Evolutionary conservation across 2,329 filamentous ascomycete genomes (phyloP).

Genomic region (Blumeriella jaapii): DNA sequence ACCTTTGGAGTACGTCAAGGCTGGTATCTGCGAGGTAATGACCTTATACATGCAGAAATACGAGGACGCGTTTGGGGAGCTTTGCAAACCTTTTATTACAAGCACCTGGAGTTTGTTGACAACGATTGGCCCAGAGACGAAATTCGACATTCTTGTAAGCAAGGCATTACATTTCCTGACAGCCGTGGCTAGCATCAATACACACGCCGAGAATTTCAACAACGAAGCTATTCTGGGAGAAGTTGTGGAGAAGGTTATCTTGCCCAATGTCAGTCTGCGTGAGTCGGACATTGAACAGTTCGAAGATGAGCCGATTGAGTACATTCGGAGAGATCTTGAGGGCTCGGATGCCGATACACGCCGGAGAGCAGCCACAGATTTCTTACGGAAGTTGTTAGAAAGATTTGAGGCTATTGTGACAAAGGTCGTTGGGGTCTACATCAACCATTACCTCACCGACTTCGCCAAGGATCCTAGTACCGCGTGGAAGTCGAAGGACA

Average conservation of each 20-base stretch:
- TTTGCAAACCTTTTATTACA: slow-evolving; percentile 74
- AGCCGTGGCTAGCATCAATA: slow-evolving; percentile 65
- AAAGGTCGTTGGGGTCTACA: slow-evolving; percentile 75
- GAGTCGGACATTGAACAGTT: slow-evolving; percentile 94
- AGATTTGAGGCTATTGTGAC: slow-evolving; percentile 82
- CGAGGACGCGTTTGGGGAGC: slow-evolving; percentile 79
- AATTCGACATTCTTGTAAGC: slow-evolving; percentile 90
- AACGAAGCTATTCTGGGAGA: slow-evolving; percentile 67
- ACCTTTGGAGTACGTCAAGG: slow-evolving; percentile 74
- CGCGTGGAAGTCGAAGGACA: slow-evolving; percentile 97
- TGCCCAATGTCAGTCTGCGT: slow-evolving; percentile 83
- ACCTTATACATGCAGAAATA: slow-evolving; percentile 91
- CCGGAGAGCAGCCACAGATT: slow-evolving; percentile 85
- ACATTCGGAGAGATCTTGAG: slow-evolving; percentile 88
- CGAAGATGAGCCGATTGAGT: slow-evolving; percentile 97
- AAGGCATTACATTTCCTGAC: slow-evolving; percentile 91
- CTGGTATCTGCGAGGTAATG: slow-evolving; percentile 84
- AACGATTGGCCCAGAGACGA: slow-evolving; percentile 72
- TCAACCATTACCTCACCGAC: slow-evolving; percentile 67
- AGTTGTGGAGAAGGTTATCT: slow-evolving; percentile 89
- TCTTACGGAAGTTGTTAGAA: slow-evolving; percentile 77
- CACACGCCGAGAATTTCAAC: slow-evolving; percentile 79
- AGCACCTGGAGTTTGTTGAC: slow-evolving; percentile 89
- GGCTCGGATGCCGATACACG: slow-evolving; percentile 93
- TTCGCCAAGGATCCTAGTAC: slow-evolving; percentile 54